Evolutionary conservation across 2,329 filamentous ascomycete species (phyloP).

Genomic region (Diaporthe sp.): DNA sequence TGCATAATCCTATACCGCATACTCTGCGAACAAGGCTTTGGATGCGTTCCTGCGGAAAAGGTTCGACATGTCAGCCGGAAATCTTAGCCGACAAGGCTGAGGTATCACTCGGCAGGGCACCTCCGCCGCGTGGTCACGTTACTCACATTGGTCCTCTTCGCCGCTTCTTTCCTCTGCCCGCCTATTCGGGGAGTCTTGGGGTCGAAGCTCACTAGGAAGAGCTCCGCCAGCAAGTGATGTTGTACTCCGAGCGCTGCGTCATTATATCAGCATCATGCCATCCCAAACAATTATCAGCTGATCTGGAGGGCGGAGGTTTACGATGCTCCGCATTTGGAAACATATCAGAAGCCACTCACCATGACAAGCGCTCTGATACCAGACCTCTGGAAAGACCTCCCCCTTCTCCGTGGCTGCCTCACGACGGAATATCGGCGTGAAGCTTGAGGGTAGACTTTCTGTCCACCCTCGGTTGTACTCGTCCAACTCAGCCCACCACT

Average conservation of each 20-base stretch:
- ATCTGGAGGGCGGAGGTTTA: neutral
- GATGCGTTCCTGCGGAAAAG: constrained; percentile 54
- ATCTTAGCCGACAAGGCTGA: constrained; percentile 19
- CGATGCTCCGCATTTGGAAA: neutral
- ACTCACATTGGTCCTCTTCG: constrained; percentile 57
- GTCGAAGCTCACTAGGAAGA: constrained; percentile 70
- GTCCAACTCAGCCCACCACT: constrained; percentile 59
- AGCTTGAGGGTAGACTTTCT: constrained; percentile 62
- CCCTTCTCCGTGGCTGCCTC: constrained; percentile 49
- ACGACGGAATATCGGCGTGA: constrained; percentile 66
- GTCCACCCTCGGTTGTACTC: constrained; percentile 63
- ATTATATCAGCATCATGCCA: constrained; percentile 28
- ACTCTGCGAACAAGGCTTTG: constrained; percentile 63
- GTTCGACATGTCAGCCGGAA: constrained; percentile 6
- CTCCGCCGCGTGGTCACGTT: neutral
- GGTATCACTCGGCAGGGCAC: constrained; percentile 6
- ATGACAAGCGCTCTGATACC: constrained; percentile 69
- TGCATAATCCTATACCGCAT: constrained; percentile 71
- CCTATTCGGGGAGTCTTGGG: constrained; percentile 66
- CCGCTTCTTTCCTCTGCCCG: constrained; percentile 52
- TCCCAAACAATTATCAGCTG: neutral
- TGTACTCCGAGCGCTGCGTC: constrained; percentile 68
- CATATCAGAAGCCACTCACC: constrained; percentile 51
- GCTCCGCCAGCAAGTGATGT: constrained; percentile 69
- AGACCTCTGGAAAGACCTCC: constrained; percentile 69